Evolutionary conservation across 306 rosid genomes (phyloP).

Genomic region (Calophaca sinica): DNA sequence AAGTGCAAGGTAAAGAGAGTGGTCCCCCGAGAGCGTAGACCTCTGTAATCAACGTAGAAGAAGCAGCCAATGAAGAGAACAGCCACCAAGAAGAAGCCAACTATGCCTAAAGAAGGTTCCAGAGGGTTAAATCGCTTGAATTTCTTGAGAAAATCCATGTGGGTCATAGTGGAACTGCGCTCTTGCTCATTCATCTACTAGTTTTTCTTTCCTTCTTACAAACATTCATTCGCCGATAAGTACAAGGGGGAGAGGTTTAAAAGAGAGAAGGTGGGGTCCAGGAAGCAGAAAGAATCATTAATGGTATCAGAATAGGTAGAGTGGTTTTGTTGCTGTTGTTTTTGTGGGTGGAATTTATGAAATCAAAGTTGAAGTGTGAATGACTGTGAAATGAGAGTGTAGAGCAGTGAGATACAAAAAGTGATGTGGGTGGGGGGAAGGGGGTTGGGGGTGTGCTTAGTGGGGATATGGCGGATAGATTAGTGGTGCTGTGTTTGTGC

Average conservation of each 20-base stretch:
- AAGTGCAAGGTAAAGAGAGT: conserved; percentile 44
- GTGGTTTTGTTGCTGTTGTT: neutral
- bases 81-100: conserved; percentile 58
- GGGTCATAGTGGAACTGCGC: conserved; percentile 49
- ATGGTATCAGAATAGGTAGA: conserved; percentile 15
- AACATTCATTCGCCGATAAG: conserved; percentile 24
- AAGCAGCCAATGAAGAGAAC: conserved; percentile 61
- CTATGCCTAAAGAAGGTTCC: conserved; percentile 60
- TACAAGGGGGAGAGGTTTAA: neutral
- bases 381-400: neutral
- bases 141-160: conserved; percentile 62
- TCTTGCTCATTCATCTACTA: conserved; percentile 46
- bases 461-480: neutral
- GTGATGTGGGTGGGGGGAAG: neutral
- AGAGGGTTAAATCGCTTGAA: conserved; percentile 68
- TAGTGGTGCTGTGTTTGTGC: too few relatives aligned
- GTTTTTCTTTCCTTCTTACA: too few relatives aligned
- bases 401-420: neutral
- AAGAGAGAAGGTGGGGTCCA: conserved; percentile 36
- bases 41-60: conserved; percentile 63
- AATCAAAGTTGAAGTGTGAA: neutral
- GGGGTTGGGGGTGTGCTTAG: neutral
- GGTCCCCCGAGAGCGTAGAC: conserved; percentile 50
- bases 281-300: conserved; percentile 21
- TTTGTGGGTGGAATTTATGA: neutral